phyloP scores from a whole-genome alignment of 306 rosid genomes.

The Quercus wislizeni region DNA sequence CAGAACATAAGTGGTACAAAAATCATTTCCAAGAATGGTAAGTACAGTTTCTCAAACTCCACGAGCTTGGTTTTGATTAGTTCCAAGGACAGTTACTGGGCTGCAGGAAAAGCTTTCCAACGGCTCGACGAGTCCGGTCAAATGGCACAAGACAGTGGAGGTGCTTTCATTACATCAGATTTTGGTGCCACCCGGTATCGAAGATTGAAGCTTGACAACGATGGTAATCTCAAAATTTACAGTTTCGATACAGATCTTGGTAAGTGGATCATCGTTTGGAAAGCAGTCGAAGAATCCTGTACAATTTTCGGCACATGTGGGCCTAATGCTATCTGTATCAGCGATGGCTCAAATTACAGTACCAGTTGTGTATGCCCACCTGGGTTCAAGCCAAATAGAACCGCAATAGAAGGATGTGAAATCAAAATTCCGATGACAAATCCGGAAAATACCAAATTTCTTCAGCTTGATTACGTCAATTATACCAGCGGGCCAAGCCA shows the following conservation, averaged over 20 bases:
- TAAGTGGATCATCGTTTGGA: slow-evolving; percentile 65
- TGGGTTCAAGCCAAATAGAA: slow-evolving; percentile 37
- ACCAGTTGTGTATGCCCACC: slow-evolving; percentile 65
- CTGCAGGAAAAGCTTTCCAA: not conserved
- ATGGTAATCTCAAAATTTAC: slow-evolving; percentile 67
- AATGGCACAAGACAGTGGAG: slow-evolving; percentile 20
- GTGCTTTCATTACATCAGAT: slow-evolving; percentile 41
- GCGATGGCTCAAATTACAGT: slow-evolving; percentile 22
- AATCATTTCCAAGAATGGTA: slow-evolving; percentile 37
- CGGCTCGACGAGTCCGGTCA: slow-evolving; percentile 31
- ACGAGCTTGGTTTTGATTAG: slow-evolving; percentile 15
- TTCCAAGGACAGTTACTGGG: slow-evolving; percentile 30
- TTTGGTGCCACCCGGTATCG: slow-evolving; percentile 37
- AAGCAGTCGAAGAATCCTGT: slow-evolving; percentile 47
- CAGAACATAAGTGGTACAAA: slow-evolving; percentile 30
- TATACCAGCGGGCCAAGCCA: slow-evolving; percentile 33
- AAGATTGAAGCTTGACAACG: slow-evolving; percentile 57
- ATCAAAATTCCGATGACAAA: slow-evolving; percentile 28
- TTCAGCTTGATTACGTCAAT: slow-evolving; percentile 67
- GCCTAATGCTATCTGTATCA: slow-evolving; percentile 51
- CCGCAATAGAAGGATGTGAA: slow-evolving; percentile 40
- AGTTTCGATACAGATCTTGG: slow-evolving; percentile 35
- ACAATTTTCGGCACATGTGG: slow-evolving; percentile 56
- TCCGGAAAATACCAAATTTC: slow-evolving; percentile 23
- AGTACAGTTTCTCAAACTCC: slow-evolving; percentile 31